Evolutionary conservation across 139 green algal species (phyloP).

Genomic region (Zygnema cylindricum): DNA sequence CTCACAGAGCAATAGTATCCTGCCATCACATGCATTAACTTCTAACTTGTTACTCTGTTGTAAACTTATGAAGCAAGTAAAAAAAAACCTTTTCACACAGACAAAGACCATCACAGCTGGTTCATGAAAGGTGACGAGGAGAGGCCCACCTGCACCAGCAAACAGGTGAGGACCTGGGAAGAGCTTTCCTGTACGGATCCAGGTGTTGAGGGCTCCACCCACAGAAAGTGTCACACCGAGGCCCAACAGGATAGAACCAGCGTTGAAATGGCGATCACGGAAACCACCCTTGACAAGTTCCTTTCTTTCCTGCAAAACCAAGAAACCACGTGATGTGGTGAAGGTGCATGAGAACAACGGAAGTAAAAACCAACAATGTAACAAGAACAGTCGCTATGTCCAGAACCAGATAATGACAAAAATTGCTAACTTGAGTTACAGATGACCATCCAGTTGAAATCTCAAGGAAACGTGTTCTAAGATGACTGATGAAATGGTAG

Average conservation of each 20-base stretch:
- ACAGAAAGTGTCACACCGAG: slow-evolving; percentile 84
- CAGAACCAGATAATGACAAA: not conserved
- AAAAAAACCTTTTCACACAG: no score
- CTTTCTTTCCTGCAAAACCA: slow-evolving; percentile 80
- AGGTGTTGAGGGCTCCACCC: slow-evolving; percentile 93
- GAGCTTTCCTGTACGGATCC: slow-evolving; percentile 89
- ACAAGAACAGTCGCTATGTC: not conserved
- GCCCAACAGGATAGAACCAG: slow-evolving; percentile 86
- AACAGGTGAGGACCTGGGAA: slow-evolving; percentile 98
- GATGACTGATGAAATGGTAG: not conserved
- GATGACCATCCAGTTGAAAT: not conserved
- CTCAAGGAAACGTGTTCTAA: not conserved
- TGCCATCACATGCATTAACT: no score
- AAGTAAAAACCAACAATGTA: not conserved
- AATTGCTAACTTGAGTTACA: not conserved
- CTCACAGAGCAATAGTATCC: no score
- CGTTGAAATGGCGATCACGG: slow-evolving; percentile 85
- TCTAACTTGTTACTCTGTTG: not conserved
- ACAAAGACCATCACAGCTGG: not conserved
- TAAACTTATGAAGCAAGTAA: slow-evolving; percentile 19
- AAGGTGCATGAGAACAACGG: not conserved
- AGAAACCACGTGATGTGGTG: not conserved
- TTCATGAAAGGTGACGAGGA: not conserved
- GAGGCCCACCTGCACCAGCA: slow-evolving; percentile 71
- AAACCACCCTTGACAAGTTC: slow-evolving; percentile 78